Evolutionary conservation across 2,329 filamentous ascomycete species (phyloP).

Genomic region (Diaporthe citrichinensis): DNA sequence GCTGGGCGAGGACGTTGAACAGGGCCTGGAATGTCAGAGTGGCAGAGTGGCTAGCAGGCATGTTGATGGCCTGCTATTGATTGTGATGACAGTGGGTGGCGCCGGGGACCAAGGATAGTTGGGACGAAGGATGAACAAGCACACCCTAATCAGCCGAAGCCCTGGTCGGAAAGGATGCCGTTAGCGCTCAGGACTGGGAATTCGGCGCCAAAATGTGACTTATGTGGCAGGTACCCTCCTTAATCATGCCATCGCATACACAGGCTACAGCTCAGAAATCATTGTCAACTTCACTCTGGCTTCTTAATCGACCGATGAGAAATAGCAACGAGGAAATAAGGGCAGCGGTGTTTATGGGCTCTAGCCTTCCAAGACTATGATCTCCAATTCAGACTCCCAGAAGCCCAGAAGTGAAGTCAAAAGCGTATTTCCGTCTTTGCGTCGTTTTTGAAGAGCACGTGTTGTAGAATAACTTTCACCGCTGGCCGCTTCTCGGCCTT

Average conservation of each 20-base stretch:
- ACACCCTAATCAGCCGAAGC: not conserved
- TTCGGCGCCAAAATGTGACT: slow-evolving; percentile 2
- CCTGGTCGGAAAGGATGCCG: not conserved
- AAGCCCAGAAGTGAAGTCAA: not conserved
- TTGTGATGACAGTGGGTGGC: not conserved
- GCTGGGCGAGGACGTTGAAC: not conserved
- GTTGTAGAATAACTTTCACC: not conserved
- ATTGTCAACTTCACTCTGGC: not conserved
- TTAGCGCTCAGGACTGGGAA: not conserved
- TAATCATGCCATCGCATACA: not conserved
- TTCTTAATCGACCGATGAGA: not conserved
- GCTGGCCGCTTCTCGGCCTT: not conserved
- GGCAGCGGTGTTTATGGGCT: not conserved
- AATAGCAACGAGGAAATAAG: not conserved
- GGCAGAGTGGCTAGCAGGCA: not conserved
- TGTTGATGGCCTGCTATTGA: not conserved
- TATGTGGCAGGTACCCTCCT: too few species aligned
- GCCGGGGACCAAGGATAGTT: not conserved
- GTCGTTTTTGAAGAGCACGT: not conserved
- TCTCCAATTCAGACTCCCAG: not conserved
- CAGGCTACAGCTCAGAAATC: not conserved
- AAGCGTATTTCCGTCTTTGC: not conserved
- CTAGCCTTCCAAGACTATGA: not conserved
- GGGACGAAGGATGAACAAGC: slow-evolving; percentile 14
- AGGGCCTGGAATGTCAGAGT: not conserved